Evolutionary conservation across 306 rosid genomes (phyloP), one percentile per base, ranked within the genome.

Genomic region (Castanea sativa): DNA sequence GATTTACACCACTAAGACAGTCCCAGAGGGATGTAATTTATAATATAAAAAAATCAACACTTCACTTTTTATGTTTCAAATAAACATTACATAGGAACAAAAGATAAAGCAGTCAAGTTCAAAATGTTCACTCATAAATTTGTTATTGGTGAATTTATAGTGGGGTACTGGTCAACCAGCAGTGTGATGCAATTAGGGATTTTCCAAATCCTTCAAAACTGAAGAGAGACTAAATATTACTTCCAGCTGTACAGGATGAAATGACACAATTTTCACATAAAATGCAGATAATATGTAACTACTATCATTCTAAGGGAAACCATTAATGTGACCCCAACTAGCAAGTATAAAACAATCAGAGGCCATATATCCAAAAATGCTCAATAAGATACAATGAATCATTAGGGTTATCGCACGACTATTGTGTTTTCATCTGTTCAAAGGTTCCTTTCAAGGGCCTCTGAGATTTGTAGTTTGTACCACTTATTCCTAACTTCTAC

Each of bases 401-500:
- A 64, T 65, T 23, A 30, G 20, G 57, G 45, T 55, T 43, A 74
- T 74, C 57, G 60, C 67, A 74, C 4, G 14, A 79, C 61, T 41
- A 67, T 68, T 55, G 14, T 43, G 49, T 55, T 73, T 68, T 74
- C 69, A 11, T 14, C 41, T 29, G 23, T 74, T 75, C 71, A 70
- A 70, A 81, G 71, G 29, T 71, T 76, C 83, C 63, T 57, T 73
- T 77, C 64, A 52, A 23, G 51, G 72, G 60, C 81, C 79, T 70
- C 73, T 55, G 11, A 73, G 71, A 85, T 83, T 88, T 83, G 86
- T 69, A 64, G 58, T 77, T 79, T 84, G 79, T 71, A 76, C 73
- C 6, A 73, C 78, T 55, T 57, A 43, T 20, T 82, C 5, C 72
- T 73, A 79, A 80, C 89, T 86, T 88, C 80, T 65, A 71, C 38